These are phyloP conservation scores for Pyrus betulifolia DNA, from an alignment of 306 rosid genomes.

Conservation along the genomic window DNA sequence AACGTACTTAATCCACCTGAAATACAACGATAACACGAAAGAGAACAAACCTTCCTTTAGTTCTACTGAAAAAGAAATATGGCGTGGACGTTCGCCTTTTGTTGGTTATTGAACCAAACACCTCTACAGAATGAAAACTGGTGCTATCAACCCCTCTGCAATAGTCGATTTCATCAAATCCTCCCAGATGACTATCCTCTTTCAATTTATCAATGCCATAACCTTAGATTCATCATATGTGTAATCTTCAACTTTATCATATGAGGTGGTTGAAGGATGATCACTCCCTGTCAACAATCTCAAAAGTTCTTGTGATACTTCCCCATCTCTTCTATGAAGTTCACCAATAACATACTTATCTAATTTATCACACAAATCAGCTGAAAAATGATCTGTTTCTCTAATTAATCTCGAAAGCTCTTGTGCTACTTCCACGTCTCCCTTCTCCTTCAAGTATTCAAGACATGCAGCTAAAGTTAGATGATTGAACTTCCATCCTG, in stretches of 20 bases:
- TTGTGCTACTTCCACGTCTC: slow-evolving; percentile 34
- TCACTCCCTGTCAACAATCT: neutral
- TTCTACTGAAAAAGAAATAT: neutral
- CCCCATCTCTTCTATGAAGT: neutral
- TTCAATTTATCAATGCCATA: neutral
- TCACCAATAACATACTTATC: slow-evolving; percentile 28
- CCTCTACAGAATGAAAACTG: neutral
- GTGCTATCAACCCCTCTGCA: neutral
- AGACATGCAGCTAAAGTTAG: slow-evolving; percentile 34
- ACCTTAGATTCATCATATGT: neutral
- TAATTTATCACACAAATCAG: slow-evolving; percentile 22
- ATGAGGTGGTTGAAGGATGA: neutral
- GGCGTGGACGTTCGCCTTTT: neutral
- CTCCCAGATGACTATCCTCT: neutral
- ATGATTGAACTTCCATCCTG: slow-evolving; percentile 22
- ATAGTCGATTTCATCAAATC: neutral
- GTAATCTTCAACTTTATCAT: neutral
- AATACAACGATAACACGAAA: neutral
- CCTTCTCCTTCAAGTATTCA: slow-evolving; percentile 50
- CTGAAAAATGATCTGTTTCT: slow-evolving; percentile 17
- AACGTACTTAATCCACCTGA: neutral
- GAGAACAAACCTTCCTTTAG: neutral
- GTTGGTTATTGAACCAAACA: neutral
- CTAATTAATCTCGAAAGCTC: slow-evolving; percentile 31
- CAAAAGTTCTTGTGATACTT: neutral